Evolutionary conservation across 2,329 filamentous ascomycete species (phyloP).

Genomic region (Diplocarpon mali): DNA sequence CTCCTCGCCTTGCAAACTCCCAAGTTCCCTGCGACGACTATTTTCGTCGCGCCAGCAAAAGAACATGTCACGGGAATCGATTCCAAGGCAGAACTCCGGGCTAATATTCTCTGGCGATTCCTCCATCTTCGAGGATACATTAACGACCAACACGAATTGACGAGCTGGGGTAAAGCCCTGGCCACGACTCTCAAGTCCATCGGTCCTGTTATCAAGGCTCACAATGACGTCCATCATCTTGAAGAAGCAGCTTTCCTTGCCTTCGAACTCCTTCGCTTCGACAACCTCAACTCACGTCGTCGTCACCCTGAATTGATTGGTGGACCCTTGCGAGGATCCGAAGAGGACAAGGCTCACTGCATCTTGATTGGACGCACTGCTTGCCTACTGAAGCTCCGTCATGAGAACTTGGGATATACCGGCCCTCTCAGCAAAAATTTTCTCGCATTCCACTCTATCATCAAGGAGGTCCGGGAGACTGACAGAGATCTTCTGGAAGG

Average conservation of each 20-base stretch:
- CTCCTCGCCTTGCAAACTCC: slow-evolving; percentile 57
- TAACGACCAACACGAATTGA: slow-evolving; percentile 66
- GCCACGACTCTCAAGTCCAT: slow-evolving; percentile 56
- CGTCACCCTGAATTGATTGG: slow-evolving; percentile 43
- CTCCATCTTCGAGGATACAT: slow-evolving; percentile 82
- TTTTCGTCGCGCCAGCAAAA: slow-evolving; percentile 34
- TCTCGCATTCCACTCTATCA: slow-evolving; percentile 74
- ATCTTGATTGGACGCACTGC: slow-evolving; percentile 80
- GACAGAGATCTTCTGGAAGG: slow-evolving; percentile 79
- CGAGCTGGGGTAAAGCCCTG: slow-evolving; percentile 72
- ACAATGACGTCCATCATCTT: slow-evolving; percentile 36
- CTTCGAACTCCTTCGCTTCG: slow-evolving; percentile 73
- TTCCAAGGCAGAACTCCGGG: slow-evolving; percentile 57
- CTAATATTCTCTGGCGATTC: slow-evolving; percentile 77
- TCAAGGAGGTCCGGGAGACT: slow-evolving; percentile 65
- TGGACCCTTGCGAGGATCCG: slow-evolving; percentile 43
- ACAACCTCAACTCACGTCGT: slow-evolving; percentile 62
- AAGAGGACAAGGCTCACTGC: slow-evolving; percentile 66
- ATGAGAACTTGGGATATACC: slow-evolving; percentile 82
- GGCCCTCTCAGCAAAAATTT: slow-evolving; percentile 87
- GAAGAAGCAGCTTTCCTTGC: slow-evolving; percentile 75
- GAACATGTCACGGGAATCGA: slow-evolving; percentile 27
- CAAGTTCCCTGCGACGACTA: slow-evolving; percentile 59
- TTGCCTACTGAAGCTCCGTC: slow-evolving; percentile 69
- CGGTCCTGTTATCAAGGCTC: slow-evolving; percentile 37